Base-by-base conservation (phyloP, 352 stramenopile genomes). In the Phytophthora pisi region DNA sequence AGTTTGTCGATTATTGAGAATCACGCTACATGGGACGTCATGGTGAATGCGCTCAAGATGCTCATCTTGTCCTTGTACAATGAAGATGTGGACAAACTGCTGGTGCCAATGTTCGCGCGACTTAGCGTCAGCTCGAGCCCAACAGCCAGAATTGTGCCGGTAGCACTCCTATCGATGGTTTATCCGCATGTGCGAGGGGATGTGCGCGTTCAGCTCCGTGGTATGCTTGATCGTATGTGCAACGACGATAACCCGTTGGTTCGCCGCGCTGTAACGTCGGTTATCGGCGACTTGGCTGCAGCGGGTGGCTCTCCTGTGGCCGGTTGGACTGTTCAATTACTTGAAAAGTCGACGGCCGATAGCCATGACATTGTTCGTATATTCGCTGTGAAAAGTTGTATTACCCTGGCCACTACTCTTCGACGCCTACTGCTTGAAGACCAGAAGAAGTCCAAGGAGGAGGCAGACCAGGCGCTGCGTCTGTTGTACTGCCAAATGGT, bases 1-100 rank as follows among this genome's bases (percentile, higher is more conserved):
- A 92, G 86, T 40, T 75, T 94, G 23, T 93, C 86, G 11, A 95
- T 95, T 62, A 96, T 96, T 50, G 89, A 96, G 56, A 96, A 96
- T 64, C 88, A 93, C 64, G 83, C 88, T 18, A 95, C 88, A 31
- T 96, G 89, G 89, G 88, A 96, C 24, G 87, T 93, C 28, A 95
- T 96, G 84, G 88, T 95, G 18, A 90, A 92, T 30, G 84, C 85
- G 9, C 82, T 95, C 36, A 88, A 92, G 38, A 83, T 90, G 70
- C 53, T 95, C 36, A 81, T 92, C 18, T 28, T 72, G 13, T 79
- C 87, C 5, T 75, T 96, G 62, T 78, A 81, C 3, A 70, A 89
- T 57, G 52, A 65, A 15, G 86, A 93, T 11, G 75, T 95, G 54
- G 70, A 81, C 30, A 75, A 81, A 28, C 64, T 93, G 61, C 72